Evolutionary conservation across 148 eudicot species (phyloP).

Genomic region (Camellia japonica): DNA sequence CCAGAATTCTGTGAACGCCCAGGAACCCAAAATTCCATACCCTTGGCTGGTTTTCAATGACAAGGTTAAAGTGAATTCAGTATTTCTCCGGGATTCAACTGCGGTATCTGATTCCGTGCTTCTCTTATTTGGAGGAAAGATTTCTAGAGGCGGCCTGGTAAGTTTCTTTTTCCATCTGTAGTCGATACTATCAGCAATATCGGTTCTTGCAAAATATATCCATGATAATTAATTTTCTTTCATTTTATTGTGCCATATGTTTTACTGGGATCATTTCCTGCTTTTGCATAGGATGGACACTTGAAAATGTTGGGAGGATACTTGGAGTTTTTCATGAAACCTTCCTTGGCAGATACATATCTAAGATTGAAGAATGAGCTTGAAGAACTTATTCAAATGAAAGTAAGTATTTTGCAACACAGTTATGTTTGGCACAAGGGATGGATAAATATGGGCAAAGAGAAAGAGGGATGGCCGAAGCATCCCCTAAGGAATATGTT

Average conservation of each 20-base stretch:
- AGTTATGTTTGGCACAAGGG: neutral
- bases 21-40: constrained; percentile 64
- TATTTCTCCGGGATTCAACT: constrained; percentile 88
- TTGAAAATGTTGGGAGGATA: constrained; percentile 95
- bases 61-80: constrained; percentile 91
- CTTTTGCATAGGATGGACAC: constrained; percentile 69
- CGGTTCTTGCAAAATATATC: neutral
- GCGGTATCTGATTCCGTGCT: constrained; percentile 88
- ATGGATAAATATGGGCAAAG: neutral
- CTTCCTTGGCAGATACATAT: constrained; percentile 67
- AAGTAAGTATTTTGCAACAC: constrained; percentile 37
- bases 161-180: constrained; percentile 18
- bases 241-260: neutral
- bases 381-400: constrained; percentile 69
- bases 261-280: neutral
- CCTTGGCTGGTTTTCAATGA: constrained; percentile 99
- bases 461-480: neutral
- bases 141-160: constrained; percentile 70
- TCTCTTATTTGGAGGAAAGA: constrained; percentile 79
- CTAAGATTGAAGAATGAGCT: constrained; percentile 65
- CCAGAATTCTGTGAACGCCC: constrained; percentile 89
- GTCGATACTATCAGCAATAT: neutral
- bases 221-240: neutral
- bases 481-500: neutral
- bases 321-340: constrained; percentile 91